Conservation (phyloP, 805 yeast genomes). For the Ogataea pilisensis region DNA sequence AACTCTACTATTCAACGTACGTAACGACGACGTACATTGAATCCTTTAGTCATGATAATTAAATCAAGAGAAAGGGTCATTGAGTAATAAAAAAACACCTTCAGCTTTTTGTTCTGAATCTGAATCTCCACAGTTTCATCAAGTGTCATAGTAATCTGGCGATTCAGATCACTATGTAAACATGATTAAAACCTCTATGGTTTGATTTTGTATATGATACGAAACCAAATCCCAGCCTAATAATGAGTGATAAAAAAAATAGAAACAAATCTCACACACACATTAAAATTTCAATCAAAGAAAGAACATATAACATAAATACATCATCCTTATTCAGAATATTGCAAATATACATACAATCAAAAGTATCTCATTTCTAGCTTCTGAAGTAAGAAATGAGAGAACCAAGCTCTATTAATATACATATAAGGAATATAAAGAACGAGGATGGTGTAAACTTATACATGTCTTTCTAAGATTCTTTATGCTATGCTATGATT, state of each 20-base stretch:
- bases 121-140: not conserved
- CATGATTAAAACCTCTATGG: slow-evolving; percentile 1
- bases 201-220: not conserved
- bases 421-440: slow-evolving; percentile 19
- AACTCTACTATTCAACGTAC: slow-evolving; percentile 15
- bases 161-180: not conserved
- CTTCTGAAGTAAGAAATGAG: no score
- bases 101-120: not conserved
- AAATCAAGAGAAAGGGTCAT: slow-evolving; percentile 20
- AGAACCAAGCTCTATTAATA: slow-evolving; percentile 10
- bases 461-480: slow-evolving; percentile 12
- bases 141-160: not conserved
- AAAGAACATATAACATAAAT: slow-evolving; percentile 11
- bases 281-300: slow-evolving; percentile 4
- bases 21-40: slow-evolving; percentile 1
- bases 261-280: not conserved
- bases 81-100: slow-evolving; percentile 17
- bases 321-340: slow-evolving; percentile 11
- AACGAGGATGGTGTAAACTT: slow-evolving; percentile 15
- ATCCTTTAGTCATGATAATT: slow-evolving; percentile 6
- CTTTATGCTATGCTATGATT: slow-evolving; percentile 5
- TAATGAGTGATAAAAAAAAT: slow-evolving; percentile 3
- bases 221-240: slow-evolving; percentile 12
- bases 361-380: no score
- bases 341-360: slow-evolving; percentile 5